Conservation (phyloP, 1,139 yeast genomes). For the Candida pseudocylindracea region DNA sequence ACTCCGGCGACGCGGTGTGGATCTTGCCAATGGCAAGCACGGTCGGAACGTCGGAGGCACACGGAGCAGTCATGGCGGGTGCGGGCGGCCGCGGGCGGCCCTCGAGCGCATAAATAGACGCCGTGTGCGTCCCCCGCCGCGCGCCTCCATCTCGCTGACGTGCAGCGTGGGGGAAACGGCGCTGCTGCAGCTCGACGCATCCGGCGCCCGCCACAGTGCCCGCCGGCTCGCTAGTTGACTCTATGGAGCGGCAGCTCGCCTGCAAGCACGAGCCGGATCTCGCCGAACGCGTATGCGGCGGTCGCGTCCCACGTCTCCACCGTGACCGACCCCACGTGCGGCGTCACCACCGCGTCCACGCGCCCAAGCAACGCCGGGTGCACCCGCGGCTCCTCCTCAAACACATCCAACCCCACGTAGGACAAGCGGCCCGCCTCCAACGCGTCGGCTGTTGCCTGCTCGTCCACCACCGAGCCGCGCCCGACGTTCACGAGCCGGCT, state of each 20-base stretch:
- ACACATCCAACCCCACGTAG: conserved; percentile 70
- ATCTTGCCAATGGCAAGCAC: too few relatives aligned
- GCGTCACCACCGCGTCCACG: conserved; percentile 51
- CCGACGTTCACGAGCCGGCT: conserved; percentile 60
- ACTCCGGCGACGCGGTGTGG: too few relatives aligned
- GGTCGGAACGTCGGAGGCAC: too few relatives aligned
- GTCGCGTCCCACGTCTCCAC: conserved; percentile 23
- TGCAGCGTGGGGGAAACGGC: too few relatives aligned
- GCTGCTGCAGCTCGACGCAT: too few relatives aligned
- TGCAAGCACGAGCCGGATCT: not conserved
- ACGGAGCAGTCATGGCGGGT: too few relatives aligned
- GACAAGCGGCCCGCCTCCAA: conserved; percentile 42
- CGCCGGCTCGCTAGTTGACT: not conserved
- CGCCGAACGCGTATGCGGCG: conserved; percentile 8
- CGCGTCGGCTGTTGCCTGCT: conserved; percentile 45
- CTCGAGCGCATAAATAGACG: too few relatives aligned
- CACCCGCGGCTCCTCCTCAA: conserved; percentile 41
- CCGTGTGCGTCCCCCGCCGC: too few relatives aligned
- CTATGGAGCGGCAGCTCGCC: not conserved
- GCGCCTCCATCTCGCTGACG: too few relatives aligned
- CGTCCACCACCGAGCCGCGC: conserved; percentile 53
- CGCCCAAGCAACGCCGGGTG: conserved; percentile 29
- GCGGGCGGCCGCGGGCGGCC: too few relatives aligned
- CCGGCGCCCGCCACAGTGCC: too few relatives aligned
- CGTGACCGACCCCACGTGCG: conserved; percentile 64